Base-by-base conservation (phyloP, 352 stramenopile species). In the Phytophthora aleatoria region DNA sequence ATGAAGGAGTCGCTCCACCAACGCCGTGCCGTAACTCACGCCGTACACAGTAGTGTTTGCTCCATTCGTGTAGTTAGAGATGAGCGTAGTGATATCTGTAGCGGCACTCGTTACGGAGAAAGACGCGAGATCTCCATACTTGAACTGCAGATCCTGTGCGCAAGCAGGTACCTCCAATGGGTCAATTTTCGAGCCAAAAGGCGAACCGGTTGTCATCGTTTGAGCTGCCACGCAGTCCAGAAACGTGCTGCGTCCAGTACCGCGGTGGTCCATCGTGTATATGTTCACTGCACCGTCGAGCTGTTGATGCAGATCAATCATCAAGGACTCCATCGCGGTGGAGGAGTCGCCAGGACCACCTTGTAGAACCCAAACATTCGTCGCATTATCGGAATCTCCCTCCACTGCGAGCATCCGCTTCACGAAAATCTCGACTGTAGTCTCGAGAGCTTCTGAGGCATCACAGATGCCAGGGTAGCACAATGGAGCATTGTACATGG, bases 241-340 rank as follows among this genome's bases (percentile, higher is more conserved):
- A 26, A 56, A 42, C 1, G 54, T 77, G 31, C 71, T 82, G 0
- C 72, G 65, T 12, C 77, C 77, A 0, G 74, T 82, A 16, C 74
- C 74, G 8, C 75, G 75, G 35, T 84, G 75, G 35, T 79, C 73
- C 72, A 84, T 81, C 24, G 75, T 84, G 59, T 81, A 84, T 6
- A 84, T 51, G 26, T 81, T 77, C 20, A 77, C 70, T 3, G 53
- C 41, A 20, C 62, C 67, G 13, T 50, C 42, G 2, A 77, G 49
- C 39, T 59, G 24, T 3, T 58, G 30, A 44, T 77, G 55, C 0
- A 81, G 27, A 20, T 58, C 54, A 3, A 65, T 7, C 75, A 84
- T 81, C n/a, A 50, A 58, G 1, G 59, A 70, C 35, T 81, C 75
- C 75, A 81, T 81, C 0, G 74, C 64, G 50, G 71, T 74, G 11